Evolutionary conservation across 1,284 basidiomycete genomes (phyloP), one percentile per base, ranked within the genome.

Genomic region (Cryptococcus deneoformans): DNA sequence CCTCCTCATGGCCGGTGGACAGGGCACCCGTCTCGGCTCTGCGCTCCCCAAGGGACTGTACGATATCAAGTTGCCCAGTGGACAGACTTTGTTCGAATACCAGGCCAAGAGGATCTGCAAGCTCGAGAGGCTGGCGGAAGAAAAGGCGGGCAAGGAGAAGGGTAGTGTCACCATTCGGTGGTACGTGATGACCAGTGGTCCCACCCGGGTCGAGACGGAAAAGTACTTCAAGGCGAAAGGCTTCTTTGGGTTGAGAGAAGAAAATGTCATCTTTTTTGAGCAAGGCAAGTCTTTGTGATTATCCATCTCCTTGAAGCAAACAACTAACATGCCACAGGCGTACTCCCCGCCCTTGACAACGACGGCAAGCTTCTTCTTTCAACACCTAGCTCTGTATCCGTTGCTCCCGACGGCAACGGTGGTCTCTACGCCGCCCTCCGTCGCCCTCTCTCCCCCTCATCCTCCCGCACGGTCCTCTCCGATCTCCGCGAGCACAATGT

Each of bases 161-260:
- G 73, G 79, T 12, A 84, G 83, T 50, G 82, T 84, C 3, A 77
- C 84, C 57, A 85, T 98, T 60, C 89, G 86, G 52, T 99, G 96
- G 96, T 99, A 97, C 81, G 86, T 99, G 71, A 99, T 99, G 96
- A 99, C 95, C 57, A 93, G 90, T 70, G 94, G 94, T 14, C 95
- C 96, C 34, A 99, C 96, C 35, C 85, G 93, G 61, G 80, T 80
- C 57, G 88, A 88, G 53, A 99, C 96, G 34, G 89, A 92, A 75
- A 80, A 81, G 45, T 99, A 89, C 82, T 98, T 99, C 79, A 80
- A 79, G 59, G 80, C 85, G 66, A 83, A 93, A 79, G 78, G 79
- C 6, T 90, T 84, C 81, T 99, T 99, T 75, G 95, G 95, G 4
- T 83, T 99, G 56, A 76, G 87, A 56, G 72, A 84, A 62, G 80